A percentile compares a stretch with the other conserved stretches of the same genome.
Conservation (phyloP, 116 monocot species). For the Thalassia testudinum region DNA sequence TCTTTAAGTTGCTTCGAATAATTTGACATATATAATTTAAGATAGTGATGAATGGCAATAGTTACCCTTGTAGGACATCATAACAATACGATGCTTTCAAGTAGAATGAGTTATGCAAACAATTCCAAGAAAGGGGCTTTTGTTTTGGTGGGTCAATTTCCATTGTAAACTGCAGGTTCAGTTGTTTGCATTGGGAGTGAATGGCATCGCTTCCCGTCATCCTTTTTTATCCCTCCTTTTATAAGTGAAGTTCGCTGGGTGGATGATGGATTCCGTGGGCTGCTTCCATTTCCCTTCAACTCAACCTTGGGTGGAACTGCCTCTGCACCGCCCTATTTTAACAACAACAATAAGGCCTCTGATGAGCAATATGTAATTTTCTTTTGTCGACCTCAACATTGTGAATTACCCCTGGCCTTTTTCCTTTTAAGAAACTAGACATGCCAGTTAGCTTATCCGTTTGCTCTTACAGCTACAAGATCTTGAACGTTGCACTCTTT, state of each 20-base stretch:
- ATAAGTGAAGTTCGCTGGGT: slow-evolving; percentile 78
- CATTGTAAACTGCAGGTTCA: slow-evolving; percentile 26
- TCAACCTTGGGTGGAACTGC: slow-evolving; percentile 77
- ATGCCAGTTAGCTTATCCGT: neutral
- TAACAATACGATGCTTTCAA: neutral
- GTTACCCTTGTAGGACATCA: too few species aligned
- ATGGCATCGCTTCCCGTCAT: slow-evolving; percentile 95
- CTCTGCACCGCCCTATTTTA: slow-evolving; percentile 86
- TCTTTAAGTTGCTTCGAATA: too few species aligned
- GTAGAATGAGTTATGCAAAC: too few species aligned
- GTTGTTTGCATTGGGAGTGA: slow-evolving; percentile 92
- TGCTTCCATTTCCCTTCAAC: slow-evolving; percentile 95
- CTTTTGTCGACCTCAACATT: neutral
- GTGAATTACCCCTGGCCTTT: neutral
- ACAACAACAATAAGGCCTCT: slow-evolving; percentile 85
- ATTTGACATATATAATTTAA: too few species aligned
- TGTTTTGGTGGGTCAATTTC: neutral
- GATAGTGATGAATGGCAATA: too few species aligned
- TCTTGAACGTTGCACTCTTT: slow-evolving; percentile 43
- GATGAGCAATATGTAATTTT: slow-evolving; percentile 68
- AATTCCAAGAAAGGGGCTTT: too few species aligned
- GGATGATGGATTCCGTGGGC: slow-evolving; percentile 86
- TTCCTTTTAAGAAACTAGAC: neutral
- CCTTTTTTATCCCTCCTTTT: slow-evolving; percentile 79
- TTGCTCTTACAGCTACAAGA: slow-evolving; percentile 40